These are phyloP conservation scores for Phalaenopsis hybrid DNA, from an alignment of 116 monocot species.

Conservation along the genomic window DNA sequence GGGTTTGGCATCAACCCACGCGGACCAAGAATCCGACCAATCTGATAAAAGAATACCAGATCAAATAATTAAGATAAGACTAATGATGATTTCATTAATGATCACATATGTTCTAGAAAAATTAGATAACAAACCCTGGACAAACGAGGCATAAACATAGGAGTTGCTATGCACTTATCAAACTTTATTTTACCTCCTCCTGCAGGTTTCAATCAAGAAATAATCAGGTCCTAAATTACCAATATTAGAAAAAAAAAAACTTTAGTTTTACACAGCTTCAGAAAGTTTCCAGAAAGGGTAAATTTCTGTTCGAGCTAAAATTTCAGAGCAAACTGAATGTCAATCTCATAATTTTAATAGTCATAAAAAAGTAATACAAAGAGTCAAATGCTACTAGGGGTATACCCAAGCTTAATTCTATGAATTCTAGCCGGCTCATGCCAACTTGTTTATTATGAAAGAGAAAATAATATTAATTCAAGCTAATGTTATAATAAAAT, in stretches of 20 bases:
- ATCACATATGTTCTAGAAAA: neutral
- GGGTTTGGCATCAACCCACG: slow-evolving; percentile 98
- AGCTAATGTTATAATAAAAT: no score
- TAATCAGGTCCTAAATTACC: neutral
- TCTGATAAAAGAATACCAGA: slow-evolving; percentile 32
- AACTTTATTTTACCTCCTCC: slow-evolving; percentile 89
- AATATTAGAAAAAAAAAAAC: no score
- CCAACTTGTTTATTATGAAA: no score
- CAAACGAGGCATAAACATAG: slow-evolving; percentile 80
- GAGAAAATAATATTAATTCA: no score
- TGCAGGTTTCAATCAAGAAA: slow-evolving; percentile 20
- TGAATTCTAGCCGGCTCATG: no score
- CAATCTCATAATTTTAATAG: no score
- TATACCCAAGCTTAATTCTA: no score
- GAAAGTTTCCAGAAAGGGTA: no score
- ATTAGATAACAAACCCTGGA: slow-evolving; percentile 51
- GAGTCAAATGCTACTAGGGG: neutral
- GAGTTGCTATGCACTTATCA: slow-evolving; percentile 93
- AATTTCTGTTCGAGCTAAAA: no score
- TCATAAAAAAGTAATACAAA: neutral
- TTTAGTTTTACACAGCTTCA: no score
- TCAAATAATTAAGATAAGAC: neutral
- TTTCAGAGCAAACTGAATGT: no score
- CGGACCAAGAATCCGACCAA: slow-evolving; percentile 91
- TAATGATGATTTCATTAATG: neutral